phyloP scores from a whole-genome alignment of 2,329 filamentous ascomycete genomes.

The Aspergillus chevalieri region DNA sequence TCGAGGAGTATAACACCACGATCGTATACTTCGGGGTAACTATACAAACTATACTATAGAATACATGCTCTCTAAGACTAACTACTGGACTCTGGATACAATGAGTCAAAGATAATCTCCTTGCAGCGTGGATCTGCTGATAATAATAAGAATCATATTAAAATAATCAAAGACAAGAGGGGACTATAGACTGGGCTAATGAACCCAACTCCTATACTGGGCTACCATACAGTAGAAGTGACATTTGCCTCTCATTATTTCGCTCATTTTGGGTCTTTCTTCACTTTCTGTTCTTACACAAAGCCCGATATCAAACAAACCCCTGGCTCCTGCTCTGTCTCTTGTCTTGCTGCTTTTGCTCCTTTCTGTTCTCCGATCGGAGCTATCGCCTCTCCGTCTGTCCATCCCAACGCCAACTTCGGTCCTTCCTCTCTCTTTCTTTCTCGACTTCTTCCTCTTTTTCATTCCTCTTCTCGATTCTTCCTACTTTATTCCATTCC shows the following conservation, averaged over 20 bases:
- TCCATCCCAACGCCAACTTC: background rate
- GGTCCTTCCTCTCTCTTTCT: background rate
- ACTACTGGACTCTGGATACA: background rate
- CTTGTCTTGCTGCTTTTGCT: slow-evolving; percentile 3
- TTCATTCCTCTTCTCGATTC: slow-evolving; percentile 4
- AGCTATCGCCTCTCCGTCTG: background rate
- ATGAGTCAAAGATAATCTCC: background rate
- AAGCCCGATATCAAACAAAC: background rate
- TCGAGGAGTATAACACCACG: too few relatives aligned
- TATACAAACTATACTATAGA: too few relatives aligned
- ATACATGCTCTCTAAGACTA: too few relatives aligned
- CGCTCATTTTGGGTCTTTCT: slow-evolving; percentile 2
- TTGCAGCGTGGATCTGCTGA: background rate
- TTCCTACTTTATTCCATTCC: background rate
- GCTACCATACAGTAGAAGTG: background rate
- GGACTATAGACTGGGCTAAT: background rate
- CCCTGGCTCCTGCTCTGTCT: slow-evolving; percentile 1
- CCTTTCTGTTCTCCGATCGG: slow-evolving; percentile 3
- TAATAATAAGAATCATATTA: background rate
- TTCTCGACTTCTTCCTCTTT: background rate
- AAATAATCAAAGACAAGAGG: background rate
- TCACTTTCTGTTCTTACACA: slow-evolving; percentile 4
- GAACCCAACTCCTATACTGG: slow-evolving; percentile 6
- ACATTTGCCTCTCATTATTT: slow-evolving; percentile 4
- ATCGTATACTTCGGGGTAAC: too few relatives aligned